Evolutionary conservation across 139 green algal genomes (phyloP), one percentile per base, ranked within the genome.

Genomic region (Micractinium sp.): DNA sequence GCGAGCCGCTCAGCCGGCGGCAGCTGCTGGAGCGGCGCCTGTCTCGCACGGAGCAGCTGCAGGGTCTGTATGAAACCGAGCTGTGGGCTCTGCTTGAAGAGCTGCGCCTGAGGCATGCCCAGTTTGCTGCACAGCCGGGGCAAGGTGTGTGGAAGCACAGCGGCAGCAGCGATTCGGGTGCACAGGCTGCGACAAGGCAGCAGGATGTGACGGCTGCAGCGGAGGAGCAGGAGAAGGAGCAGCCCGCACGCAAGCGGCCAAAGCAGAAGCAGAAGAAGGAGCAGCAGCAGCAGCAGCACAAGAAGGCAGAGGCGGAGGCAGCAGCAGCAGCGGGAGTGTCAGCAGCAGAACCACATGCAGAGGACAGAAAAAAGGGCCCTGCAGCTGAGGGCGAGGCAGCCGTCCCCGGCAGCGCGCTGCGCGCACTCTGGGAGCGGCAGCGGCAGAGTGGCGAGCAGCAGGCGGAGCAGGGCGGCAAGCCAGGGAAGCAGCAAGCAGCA

Each of bases 21-120:
- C 77, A 87, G 67, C 67, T 90, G 87, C 79, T 90, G 38, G 61
- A 90, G 69, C 79, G 87, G 33, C 79, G 87, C 7, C 47, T 87
- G 67, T 67, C 33, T 25, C n/a, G 16, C 77, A 53, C 39, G 0
- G 77, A 86, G 1, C 60, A 56, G 63, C 86, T 90, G 61, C 13
- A 35, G 14, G 4, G 15, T 29, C 36, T 86, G 5, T 90, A 90
- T 38, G 36, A 85, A 3, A 9, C 18, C 9, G 86, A 90, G 78
- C 60, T 86, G 77, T 90, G 86, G 86, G 63, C 19, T 0, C 77
- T 90, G 18, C 31, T 79, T 23, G 86, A 85, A 27, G 86, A 90
- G 86, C 77, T 90, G 61, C 86, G 78, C 38, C 86, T 90, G 63
- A 61, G 86, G 78, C 77, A 86, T 19, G 19, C 56, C 4, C 86